A percentile compares a stretch with the other conserved stretches of the same genome.
Conservation (phyloP, 805 yeast species). For the Ogataea paraovalis region DNA sequence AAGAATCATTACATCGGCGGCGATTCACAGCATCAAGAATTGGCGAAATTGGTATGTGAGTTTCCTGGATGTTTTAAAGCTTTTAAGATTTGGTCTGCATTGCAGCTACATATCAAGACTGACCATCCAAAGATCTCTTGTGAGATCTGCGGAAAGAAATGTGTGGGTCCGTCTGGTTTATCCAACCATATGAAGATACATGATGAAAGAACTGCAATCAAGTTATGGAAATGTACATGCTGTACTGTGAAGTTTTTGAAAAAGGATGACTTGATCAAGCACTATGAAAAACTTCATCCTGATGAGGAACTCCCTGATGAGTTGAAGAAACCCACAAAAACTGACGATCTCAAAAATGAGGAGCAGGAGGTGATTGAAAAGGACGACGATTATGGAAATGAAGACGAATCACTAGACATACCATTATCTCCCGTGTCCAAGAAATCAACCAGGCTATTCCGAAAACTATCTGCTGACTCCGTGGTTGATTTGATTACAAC, state of each 20-base stretch:
- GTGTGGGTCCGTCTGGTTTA: constrained; percentile 70
- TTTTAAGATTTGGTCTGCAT: constrained; percentile 69
- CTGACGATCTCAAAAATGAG: background rate
- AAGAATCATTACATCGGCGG: constrained; percentile 58
- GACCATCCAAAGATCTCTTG: constrained; percentile 72
- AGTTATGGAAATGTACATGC: constrained; percentile 62
- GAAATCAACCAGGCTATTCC: constrained; percentile 10
- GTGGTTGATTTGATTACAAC: constrained; percentile 36
- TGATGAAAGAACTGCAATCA: constrained; percentile 46
- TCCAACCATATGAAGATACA: constrained; percentile 73
- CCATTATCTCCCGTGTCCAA: constrained; percentile 6
- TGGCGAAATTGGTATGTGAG: constrained; percentile 54
- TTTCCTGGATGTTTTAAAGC: constrained; percentile 54
- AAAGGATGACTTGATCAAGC: constrained; percentile 53
- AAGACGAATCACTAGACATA: background rate
- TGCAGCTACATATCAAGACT: constrained; percentile 65
- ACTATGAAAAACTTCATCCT: constrained; percentile 46
- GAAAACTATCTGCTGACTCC: constrained; percentile 42
- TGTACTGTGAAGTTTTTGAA: constrained; percentile 50
- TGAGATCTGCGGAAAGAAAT: constrained; percentile 59
- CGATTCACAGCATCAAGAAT: constrained; percentile 13
- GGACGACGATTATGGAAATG: constrained; percentile 2
- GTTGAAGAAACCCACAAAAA: constrained; percentile 4
- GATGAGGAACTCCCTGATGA: constrained; percentile 12
- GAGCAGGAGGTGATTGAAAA: background rate